Base-by-base conservation (phyloP, 768 basidiomycete species). In the Russula virescens region DNA sequence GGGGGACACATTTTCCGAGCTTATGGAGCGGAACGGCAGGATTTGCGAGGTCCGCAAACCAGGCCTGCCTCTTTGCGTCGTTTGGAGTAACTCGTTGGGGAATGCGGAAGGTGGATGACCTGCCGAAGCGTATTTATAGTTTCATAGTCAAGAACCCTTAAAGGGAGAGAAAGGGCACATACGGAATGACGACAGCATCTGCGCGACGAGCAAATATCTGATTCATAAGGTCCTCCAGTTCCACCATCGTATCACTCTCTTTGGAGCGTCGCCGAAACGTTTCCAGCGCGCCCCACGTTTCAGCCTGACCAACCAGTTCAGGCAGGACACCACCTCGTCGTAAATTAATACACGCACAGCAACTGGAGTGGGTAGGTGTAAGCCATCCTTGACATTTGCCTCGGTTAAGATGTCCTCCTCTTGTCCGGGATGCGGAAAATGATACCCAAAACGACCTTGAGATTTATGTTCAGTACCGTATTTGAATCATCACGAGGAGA, bases 41-140 rank as follows among this genome's bases (percentile, higher is more conserved):
- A 66, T 93, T 83, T 14, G 91, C 89, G 13, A 94, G 81, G 69
- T 92, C 90, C 9, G 83, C 80, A 69, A 92, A 89, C 91, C 91
- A 94, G 8, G 86, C 78, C 60, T 86, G 81, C n/a, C 88, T 80
- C 71, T 89, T 90, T 7, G 84, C 75, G 67, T 92, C 89, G 55
- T 88, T 91, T 14, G 89, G 75, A 1, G 91, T 93, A 6, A 91
- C 89, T 68, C 91, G 77, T n/a, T 86, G 83, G 0, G 91, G 91
- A 67, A 93, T 83, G 55, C 86, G 87, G 73, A 91, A 94, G 1
- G 85, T 80, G 25, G 85, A 84, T 6, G 81, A 63, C 16, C 90
- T 88, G 66, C 9, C 38, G 10, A 62, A 31, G 31, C 31, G 31
- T 8, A 31, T 31, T 53, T 46, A 40, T 13, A 14, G 38, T 34